Conservation (phyloP, 225 moss, liverwort and hornwort genomes). For the Bryum argenteum region DNA sequence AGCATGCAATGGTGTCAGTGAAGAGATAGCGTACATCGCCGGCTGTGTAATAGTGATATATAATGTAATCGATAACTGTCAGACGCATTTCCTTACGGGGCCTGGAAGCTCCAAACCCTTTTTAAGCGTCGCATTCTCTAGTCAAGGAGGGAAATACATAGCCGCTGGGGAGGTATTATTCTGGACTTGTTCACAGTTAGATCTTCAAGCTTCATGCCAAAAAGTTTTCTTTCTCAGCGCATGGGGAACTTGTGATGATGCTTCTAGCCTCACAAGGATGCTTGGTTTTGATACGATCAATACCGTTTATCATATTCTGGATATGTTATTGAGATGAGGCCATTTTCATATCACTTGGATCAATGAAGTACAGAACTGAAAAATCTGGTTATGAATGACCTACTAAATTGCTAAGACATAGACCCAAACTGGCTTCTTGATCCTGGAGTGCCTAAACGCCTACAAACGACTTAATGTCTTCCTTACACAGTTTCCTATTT, state of each 20-base stretch:
- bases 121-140: slow-evolving; percentile 59
- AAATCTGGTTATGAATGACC: too few species aligned
- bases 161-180: slow-evolving; percentile 64
- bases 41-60: slow-evolving; percentile 65
- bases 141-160: slow-evolving; percentile 57
- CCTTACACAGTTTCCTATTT: slow-evolving; percentile 2
- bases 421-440: too few species aligned
- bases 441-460: too few species aligned
- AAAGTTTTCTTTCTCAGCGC: not conserved
- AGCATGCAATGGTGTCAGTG: slow-evolving; percentile 52
- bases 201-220: not conserved
- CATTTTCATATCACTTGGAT: too few species aligned
- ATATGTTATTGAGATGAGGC: too few species aligned
- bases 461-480: not conserved
- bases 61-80: slow-evolving; percentile 56
- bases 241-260: not conserved
- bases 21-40: slow-evolving; percentile 60
- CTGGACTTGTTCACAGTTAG: not conserved
- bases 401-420: too few species aligned
- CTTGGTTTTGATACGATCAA: too few species aligned
- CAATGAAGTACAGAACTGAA: too few species aligned
- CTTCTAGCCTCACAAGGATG: not conserved
- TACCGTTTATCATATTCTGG: too few species aligned
- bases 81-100: slow-evolving; percentile 48
- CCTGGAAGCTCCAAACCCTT: slow-evolving; percentile 53